These are phyloP conservation scores for Debaryomycetaceae sp. DNA, from an alignment of 1,139 yeast species.

Conservation along the genomic window DNA sequence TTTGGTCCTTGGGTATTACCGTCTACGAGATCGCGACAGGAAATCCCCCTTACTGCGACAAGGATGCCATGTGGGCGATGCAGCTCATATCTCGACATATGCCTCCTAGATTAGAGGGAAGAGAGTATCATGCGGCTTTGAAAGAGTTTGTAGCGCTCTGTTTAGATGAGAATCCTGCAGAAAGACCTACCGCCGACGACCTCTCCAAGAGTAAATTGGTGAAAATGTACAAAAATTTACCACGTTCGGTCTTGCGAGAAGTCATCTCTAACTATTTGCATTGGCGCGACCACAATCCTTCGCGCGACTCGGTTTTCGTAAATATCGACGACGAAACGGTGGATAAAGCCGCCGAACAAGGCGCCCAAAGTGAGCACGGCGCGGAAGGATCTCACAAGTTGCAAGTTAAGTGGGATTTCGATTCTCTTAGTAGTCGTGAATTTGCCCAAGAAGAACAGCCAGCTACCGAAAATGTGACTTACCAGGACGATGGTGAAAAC, in stretches of 20 bases:
- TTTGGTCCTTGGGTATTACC: constrained; percentile 92
- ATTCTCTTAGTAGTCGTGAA: constrained; percentile 61
- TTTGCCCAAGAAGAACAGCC: constrained; percentile 42
- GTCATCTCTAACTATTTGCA: constrained; percentile 67
- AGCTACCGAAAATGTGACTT: too few species aligned
- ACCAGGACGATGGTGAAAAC: too few species aligned
- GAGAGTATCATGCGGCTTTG: constrained; percentile 61
- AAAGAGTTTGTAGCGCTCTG: constrained; percentile 89
- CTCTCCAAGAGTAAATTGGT: constrained; percentile 65
- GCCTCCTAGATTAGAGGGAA: constrained; percentile 90
- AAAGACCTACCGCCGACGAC: constrained; percentile 82
- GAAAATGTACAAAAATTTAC: constrained; percentile 44
- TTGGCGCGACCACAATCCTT: constrained; percentile 59
- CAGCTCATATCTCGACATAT: constrained; percentile 84
- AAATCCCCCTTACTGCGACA: constrained; percentile 93
- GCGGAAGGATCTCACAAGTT: constrained; percentile 31
- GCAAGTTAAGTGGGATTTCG: constrained; percentile 86
- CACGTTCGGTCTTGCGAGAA: constrained; percentile 59
- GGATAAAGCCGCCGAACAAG: constrained; percentile 5
- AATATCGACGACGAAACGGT: constrained; percentile 25
- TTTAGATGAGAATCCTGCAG: constrained; percentile 86
- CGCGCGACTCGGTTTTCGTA: constrained; percentile 38
- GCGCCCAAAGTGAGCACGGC: constrained; percentile 2
- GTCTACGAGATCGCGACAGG: constrained; percentile 93
- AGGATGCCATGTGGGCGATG: constrained; percentile 92